Evolutionary conservation across 345 rosid genomes (phyloP).

Genomic region (Brassica juncea): DNA sequence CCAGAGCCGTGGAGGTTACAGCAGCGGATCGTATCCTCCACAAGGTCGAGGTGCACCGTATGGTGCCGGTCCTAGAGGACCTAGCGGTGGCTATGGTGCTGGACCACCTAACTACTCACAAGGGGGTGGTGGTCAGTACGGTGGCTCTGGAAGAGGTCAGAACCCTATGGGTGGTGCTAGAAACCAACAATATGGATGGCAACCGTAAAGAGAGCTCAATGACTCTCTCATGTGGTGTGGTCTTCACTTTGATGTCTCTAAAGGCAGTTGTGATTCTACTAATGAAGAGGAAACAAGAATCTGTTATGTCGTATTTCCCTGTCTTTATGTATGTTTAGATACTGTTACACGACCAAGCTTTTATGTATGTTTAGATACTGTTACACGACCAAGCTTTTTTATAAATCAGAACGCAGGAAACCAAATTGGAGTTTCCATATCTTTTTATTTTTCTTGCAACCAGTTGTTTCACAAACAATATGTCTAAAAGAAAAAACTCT

Average conservation of each 20-base stretch:
- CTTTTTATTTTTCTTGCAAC: slow-evolving; percentile 22
- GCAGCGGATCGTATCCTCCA: slow-evolving; percentile 73
- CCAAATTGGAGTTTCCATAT: slow-evolving; percentile 49
- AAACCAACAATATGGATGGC: slow-evolving; percentile 89
- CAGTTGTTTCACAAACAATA: slow-evolving; percentile 14
- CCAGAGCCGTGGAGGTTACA: slow-evolving; percentile 63
- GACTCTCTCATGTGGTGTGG: slow-evolving; percentile 6
- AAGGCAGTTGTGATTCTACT: slow-evolving; percentile 20
- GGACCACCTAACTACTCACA: slow-evolving; percentile 79
- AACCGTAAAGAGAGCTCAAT: slow-evolving; percentile 43
- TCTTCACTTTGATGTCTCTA: slow-evolving; percentile 15
- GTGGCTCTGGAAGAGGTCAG: slow-evolving; percentile 74
- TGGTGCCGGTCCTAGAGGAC: slow-evolving; percentile 69
- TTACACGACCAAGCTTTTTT: neutral
- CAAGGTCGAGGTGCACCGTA: slow-evolving; percentile 87
- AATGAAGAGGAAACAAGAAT: slow-evolving; percentile 7
- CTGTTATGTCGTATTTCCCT: slow-evolving; percentile 47
- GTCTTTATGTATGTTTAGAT: slow-evolving; percentile 58
- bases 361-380: slow-evolving; percentile 60
- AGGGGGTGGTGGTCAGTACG: slow-evolving; percentile 64
- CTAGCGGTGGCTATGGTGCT: slow-evolving; percentile 62
- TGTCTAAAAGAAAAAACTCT: neutral
- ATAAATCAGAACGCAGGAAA: slow-evolving; percentile 43
- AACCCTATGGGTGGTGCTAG: slow-evolving; percentile 86
- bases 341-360: neutral